phyloP scores from a whole-genome alignment of 148 eudicot species.

The Diospyros lotus region DNA sequence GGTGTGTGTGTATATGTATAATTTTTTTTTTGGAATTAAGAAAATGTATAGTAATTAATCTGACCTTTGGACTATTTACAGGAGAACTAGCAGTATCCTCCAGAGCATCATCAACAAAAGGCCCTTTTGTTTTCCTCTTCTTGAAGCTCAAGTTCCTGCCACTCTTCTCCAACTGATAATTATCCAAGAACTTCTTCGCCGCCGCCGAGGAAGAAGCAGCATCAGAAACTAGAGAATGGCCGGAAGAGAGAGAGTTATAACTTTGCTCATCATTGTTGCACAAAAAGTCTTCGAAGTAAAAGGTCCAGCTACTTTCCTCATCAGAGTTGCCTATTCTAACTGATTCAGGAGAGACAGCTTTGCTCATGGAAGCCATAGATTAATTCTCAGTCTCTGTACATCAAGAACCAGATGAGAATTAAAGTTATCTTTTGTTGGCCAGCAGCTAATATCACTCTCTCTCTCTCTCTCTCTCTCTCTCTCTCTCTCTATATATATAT shows the following conservation, averaged over 20 bases:
- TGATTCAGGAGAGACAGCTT: constrained; percentile 6
- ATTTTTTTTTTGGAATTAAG: no score
- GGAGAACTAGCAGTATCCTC: constrained; percentile 62
- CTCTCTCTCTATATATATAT: no score
- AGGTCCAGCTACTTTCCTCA: constrained; percentile 43
- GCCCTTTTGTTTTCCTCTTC: constrained; percentile 23
- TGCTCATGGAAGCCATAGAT: constrained; percentile 4
- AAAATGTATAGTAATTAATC: background rate
- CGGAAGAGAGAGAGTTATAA: constrained; percentile 11
- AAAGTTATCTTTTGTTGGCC: no score
- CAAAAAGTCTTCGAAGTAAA: constrained; percentile 31
- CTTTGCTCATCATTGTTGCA: constrained; percentile 13
- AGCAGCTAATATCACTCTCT: no score
- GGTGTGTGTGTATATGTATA: no score
- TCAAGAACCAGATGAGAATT: background rate
- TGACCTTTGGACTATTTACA: constrained; percentile 44
- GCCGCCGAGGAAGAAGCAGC: constrained; percentile 26
- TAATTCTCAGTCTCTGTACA: background rate
- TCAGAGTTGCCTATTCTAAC: background rate
- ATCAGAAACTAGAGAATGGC: constrained; percentile 19
- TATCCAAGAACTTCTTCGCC: constrained; percentile 7
- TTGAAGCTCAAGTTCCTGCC: constrained; percentile 24
- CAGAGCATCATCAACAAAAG: constrained; percentile 29
- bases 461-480: no score
- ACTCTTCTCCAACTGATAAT: background rate